Evolutionary conservation across 2,329 filamentous ascomycete genomes (phyloP).

Genomic region (Rosellinia necatrix): DNA sequence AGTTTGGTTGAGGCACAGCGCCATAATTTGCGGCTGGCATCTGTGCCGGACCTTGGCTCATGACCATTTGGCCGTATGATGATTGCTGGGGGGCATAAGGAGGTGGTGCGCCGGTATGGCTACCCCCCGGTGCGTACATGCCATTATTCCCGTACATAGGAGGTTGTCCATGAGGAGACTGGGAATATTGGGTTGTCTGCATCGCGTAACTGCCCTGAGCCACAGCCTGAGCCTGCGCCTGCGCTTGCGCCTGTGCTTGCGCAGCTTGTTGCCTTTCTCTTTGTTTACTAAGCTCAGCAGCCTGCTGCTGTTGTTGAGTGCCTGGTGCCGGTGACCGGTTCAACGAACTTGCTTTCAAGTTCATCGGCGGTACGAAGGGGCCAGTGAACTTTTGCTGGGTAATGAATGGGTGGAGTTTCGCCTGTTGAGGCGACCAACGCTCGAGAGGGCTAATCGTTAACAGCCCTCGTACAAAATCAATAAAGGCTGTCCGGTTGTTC

Average conservation of each 20-base stretch:
- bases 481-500: slow-evolving; percentile 96
- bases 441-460: slow-evolving; percentile 95
- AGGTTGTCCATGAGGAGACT: slow-evolving; percentile 54
- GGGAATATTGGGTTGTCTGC: slow-evolving; percentile 54
- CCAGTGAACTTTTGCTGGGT: slow-evolving; percentile 97
- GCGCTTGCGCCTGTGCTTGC: slow-evolving; percentile 59
- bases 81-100: slow-evolving; percentile 76
- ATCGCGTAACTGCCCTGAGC: slow-evolving; percentile 68
- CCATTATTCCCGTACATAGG: slow-evolving; percentile 82
- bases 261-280: slow-evolving; percentile 79
- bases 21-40: slow-evolving; percentile 69
- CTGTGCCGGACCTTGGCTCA: slow-evolving; percentile 69
- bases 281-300: slow-evolving; percentile 92
- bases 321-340: slow-evolving; percentile 89
- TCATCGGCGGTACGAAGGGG: slow-evolving; percentile 96
- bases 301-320: slow-evolving; percentile 94
- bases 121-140: slow-evolving; percentile 70
- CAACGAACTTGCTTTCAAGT: slow-evolving; percentile 82
- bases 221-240: slow-evolving; percentile 66
- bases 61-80: slow-evolving; percentile 74
- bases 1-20: slow-evolving; percentile 54
- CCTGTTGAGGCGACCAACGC: slow-evolving; percentile 96
- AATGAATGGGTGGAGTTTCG: slow-evolving; percentile 96
- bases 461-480: slow-evolving; percentile 93
- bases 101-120: slow-evolving; percentile 68